These are phyloP conservation scores for Pleurotus tuoliensis DNA, from an alignment of 768 basidiomycete genomes.

Conservation along the genomic window DNA sequence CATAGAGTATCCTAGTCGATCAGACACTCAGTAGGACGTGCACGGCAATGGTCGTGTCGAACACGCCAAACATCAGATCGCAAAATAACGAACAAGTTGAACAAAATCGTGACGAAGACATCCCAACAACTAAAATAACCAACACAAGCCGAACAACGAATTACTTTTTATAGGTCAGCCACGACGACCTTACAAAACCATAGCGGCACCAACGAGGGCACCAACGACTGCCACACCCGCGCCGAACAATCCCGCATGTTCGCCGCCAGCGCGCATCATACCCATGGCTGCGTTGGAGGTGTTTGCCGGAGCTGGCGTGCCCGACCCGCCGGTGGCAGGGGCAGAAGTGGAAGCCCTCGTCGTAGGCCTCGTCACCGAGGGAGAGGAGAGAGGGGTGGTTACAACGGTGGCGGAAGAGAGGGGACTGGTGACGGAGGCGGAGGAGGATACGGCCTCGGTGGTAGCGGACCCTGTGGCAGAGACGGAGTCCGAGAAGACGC, in stretches of 20 bases:
- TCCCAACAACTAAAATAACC: too few relatives aligned
- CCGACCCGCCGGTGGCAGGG: not conserved
- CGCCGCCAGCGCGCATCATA: not conserved
- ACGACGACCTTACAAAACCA: not conserved
- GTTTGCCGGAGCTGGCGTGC: not conserved
- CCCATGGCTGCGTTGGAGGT: not conserved
- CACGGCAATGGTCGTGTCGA: too few relatives aligned
- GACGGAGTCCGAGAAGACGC: not conserved
- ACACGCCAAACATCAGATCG: too few relatives aligned
- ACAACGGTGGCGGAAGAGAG: not conserved
- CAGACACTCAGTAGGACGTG: too few relatives aligned
- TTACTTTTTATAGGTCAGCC: too few relatives aligned
- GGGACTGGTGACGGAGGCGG: not conserved
- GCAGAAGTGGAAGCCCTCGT: not conserved
- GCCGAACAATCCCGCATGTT: not conserved
- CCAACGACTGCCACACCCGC: not conserved
- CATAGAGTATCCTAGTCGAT: too few relatives aligned
- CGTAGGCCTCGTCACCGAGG: not conserved
- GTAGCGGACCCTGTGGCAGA: not conserved
- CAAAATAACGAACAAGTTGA: too few relatives aligned
- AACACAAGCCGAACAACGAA: too few relatives aligned
- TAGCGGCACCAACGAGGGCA: not conserved
- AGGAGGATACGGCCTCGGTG: not conserved
- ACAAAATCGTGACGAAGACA: too few relatives aligned
- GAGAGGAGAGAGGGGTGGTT: not conserved